phyloP scores from a whole-genome alignment of 129 eudicot species.

The Chrysanthemum lavandulifolium region DNA sequence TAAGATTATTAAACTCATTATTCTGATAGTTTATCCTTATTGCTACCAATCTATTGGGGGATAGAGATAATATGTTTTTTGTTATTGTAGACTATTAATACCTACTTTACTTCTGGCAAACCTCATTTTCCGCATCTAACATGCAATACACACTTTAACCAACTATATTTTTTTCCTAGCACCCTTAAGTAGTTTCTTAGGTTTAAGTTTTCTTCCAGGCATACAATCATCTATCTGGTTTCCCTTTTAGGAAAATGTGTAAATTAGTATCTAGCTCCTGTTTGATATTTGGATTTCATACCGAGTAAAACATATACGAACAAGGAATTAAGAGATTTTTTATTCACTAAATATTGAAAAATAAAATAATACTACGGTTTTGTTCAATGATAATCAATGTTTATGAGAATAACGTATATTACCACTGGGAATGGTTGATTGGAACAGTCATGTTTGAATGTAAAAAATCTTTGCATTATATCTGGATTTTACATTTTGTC shows the following conservation, averaged over 20 bases:
- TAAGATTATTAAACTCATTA: not conserved
- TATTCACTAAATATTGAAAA: not conserved
- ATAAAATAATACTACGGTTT: not conserved
- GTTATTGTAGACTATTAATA: not conserved
- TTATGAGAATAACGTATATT: too few relatives aligned
- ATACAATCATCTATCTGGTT: not conserved
- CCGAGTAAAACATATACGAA: not conserved
- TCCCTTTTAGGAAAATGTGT: not conserved
- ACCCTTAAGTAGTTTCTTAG: too few relatives aligned
- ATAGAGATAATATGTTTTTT: not conserved
- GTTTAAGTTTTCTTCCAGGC: not conserved
- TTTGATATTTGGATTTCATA: not conserved
- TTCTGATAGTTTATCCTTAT: not conserved
- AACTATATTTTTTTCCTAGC: too few relatives aligned
- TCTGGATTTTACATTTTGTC: not conserved
- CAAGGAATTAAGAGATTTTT: not conserved
- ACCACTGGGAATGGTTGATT: too few relatives aligned
- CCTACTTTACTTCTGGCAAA: not conserved
- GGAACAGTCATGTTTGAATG: too few relatives aligned
- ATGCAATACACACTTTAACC: too few relatives aligned
- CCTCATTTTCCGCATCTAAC: not conserved
- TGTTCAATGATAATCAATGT: not conserved
- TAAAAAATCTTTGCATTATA: too few relatives aligned
- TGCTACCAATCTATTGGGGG: not conserved
- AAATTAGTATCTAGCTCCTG: not conserved